Evolutionary conservation across 805 yeast genomes (phyloP).

Genomic region (Yarrowia yakushimensis): DNA sequence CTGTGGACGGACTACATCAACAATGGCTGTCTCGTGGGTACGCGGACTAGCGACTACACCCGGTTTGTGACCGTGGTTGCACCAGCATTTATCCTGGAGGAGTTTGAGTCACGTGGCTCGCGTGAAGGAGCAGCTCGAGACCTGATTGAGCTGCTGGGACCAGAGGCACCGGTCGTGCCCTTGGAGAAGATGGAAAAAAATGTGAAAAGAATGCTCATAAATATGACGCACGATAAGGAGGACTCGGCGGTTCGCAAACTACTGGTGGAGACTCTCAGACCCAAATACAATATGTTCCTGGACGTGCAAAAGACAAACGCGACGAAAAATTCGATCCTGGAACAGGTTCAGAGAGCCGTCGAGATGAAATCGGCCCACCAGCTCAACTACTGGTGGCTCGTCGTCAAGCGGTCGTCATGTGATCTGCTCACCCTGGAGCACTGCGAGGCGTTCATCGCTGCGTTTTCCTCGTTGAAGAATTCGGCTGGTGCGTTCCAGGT

Average conservation of each 20-base stretch:
- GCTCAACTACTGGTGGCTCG: constrained; percentile 13
- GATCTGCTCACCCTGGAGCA: background rate
- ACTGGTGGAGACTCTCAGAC: background rate
- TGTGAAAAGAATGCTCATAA: background rate
- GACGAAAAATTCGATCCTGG: background rate
- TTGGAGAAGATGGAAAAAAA: background rate
- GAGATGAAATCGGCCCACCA: background rate
- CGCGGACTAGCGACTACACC: background rate
- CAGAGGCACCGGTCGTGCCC: background rate
- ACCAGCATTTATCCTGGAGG: background rate
- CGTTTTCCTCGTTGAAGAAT: background rate
- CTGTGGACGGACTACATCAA: background rate
- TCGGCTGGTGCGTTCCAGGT: constrained; percentile 1
- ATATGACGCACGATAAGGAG: background rate
- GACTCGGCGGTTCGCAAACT: background rate
- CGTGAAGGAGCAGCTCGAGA: constrained; percentile 4
- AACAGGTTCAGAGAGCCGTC: background rate
- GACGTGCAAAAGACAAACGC: background rate
- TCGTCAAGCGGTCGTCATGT: background rate
- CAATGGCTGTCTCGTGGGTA: background rate
- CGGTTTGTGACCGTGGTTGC: constrained; percentile 2
- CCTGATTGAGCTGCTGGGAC: background rate
- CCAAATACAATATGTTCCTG: background rate
- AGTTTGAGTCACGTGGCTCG: background rate
- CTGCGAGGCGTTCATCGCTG: background rate